Percentiles rank a stretch among this genome's conserved stretches.
Conservation (phyloP, 768 basidiomycete species). For the Rubroboletus satanas region DNA sequence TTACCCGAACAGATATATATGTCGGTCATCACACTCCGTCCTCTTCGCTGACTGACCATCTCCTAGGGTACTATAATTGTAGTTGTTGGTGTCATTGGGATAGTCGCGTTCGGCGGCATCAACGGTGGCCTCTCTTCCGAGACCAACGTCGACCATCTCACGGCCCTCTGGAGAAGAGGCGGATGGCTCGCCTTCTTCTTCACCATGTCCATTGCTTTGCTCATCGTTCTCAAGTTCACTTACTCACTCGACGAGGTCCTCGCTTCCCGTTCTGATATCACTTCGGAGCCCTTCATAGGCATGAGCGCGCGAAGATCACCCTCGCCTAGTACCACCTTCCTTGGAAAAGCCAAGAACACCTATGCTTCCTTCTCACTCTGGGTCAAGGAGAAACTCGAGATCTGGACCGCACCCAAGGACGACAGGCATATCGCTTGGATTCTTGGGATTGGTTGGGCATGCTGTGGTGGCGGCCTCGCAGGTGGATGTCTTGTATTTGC, state of each 20-base stretch:
- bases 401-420: conserved; percentile 72
- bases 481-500: conserved; percentile 89
- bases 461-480: conserved; percentile 85
- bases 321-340: conserved; percentile 20
- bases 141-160: conserved; percentile 71
- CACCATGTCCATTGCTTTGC: conserved; percentile 66
- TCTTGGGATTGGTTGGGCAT: conserved; percentile 91
- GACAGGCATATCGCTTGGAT: conserved; percentile 89
- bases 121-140: conserved; percentile 74
- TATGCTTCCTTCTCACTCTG: conserved; percentile 50
- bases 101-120: conserved; percentile 82
- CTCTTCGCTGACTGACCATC: not conserved
- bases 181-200: conserved; percentile 94
- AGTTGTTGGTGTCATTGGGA: conserved; percentile 80
- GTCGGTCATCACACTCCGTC: conserved; percentile 39
- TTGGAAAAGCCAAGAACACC: conserved; percentile 33
- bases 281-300: conserved; percentile 49
- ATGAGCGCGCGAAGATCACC: conserved; percentile 32
- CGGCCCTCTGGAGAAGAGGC: conserved; percentile 76
- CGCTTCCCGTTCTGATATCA: conserved; percentile 63
- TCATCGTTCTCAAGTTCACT: conserved; percentile 63
- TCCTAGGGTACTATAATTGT: conserved; percentile 76
- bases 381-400: conserved; percentile 62
- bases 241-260: conserved; percentile 73
- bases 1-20: conserved; percentile 79